These are phyloP conservation scores for Leptomonas pyrrhocoris DNA, from an alignment of 208 protist genomes.

Conservation along the genomic window DNA sequence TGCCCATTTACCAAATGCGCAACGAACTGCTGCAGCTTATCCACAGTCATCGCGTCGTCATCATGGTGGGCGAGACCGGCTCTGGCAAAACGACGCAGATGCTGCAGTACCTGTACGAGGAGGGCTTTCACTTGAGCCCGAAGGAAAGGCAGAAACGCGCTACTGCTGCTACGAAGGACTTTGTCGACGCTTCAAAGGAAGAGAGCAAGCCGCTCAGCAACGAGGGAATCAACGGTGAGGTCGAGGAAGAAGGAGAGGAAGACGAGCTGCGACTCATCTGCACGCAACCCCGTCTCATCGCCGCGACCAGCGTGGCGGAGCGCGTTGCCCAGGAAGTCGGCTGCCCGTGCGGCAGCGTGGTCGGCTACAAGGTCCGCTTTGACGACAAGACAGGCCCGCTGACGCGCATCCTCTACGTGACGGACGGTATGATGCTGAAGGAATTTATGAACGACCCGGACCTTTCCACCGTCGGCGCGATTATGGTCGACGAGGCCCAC, in stretches of 20 bases:
- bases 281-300: constrained; percentile 99
- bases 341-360: constrained; percentile 83
- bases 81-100: constrained; percentile 94
- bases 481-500: constrained; percentile 99
- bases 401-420: constrained; percentile 97
- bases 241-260: constrained; percentile 39
- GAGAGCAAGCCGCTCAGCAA: not conserved
- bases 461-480: constrained; percentile 93
- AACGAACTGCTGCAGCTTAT: constrained; percentile 90
- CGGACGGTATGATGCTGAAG: constrained; percentile 99
- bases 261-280: constrained; percentile 82
- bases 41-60: constrained; percentile 70
- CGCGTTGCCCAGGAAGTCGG: constrained; percentile 97
- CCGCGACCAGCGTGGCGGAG: constrained; percentile 98
- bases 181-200: not conserved
- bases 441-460: constrained; percentile 96
- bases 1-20: constrained; percentile 95
- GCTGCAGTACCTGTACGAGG: constrained; percentile 90
- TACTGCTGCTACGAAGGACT: not conserved
- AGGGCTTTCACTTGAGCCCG: constrained; percentile 59
- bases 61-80: constrained; percentile 95
- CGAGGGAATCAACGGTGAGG: not conserved
- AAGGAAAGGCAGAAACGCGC: not conserved
- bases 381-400: constrained; percentile 93
- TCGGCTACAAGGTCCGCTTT: constrained; percentile 98